Base-by-base conservation (phyloP, 768 basidiomycete species). In the Suillus subaureus region DNA sequence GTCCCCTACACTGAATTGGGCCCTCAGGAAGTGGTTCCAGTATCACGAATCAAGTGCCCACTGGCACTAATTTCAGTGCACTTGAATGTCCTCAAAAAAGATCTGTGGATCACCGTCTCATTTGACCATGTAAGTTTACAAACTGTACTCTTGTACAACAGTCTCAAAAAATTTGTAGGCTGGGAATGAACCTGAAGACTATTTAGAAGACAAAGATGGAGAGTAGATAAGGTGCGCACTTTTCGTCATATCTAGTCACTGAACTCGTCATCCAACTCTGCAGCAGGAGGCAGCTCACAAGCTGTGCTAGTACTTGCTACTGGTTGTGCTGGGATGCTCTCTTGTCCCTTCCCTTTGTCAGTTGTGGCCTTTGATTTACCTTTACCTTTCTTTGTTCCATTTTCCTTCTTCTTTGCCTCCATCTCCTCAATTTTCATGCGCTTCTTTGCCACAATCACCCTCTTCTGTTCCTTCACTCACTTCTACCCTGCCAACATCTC, bases 71-170 rank as follows among this genome's bases (percentile, higher is more conserved):
- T 62, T 51, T 47, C 61, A 16, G 47, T 51, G 15, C 9, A 26
- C 26, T 52, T 35, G 8, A 55, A 62, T 21, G 7, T 47, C 37
- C 12, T 62, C 61, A 51, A 51, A 23, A 39, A 52, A n/a, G 26
- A 47, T 51, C 28, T 62, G 13, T 62, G 47, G 61, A 52, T 62
- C n/a, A 31, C 37, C 1, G 5, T 31, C 16, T 56, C 61, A n/a
- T 62, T 56, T 62, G 61, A 62, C 37, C 47, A 49, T 42, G 61
- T 62, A 49, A 54, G 49, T 47, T n/a, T 49, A 49, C 23, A 49
- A 49, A 49, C 21, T 45, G 21, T 49, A 47, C 45, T 47, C 45
- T 47, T 3, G 11, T 47, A 15, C 23, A 49, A 49, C 47, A 13
- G 47, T 49, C 47, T 49, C 47, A 49, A 49, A 49, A 49, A 47